A percentile compares a stretch with the other conserved stretches of the same genome.
Conservation (phyloP, 305 asterid genomes). For the Fraxinus nigra region DNA sequence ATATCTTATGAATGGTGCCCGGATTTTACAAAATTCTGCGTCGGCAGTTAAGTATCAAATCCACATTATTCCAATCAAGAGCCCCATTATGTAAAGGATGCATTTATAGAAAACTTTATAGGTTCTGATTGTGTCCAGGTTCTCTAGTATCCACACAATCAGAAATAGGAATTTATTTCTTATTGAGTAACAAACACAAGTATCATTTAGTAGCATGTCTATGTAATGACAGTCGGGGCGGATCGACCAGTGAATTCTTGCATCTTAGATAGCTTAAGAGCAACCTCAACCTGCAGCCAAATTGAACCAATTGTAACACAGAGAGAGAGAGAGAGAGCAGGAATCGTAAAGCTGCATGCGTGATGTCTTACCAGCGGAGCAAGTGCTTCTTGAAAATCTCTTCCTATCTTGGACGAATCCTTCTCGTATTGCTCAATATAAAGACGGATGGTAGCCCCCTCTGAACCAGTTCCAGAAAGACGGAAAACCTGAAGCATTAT, state of each 20-base stretch:
- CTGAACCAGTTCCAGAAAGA: conserved; percentile 98
- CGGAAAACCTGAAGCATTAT: conserved; percentile 72
- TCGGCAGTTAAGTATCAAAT: neutral
- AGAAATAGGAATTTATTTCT: neutral
- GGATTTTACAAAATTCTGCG: neutral
- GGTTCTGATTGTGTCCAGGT: neutral
- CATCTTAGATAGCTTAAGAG: conserved; percentile 89
- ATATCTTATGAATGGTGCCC: neutral
- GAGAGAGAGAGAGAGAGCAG: neutral
- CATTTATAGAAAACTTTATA: neutral
- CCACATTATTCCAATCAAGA: neutral
- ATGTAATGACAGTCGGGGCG: conserved; percentile 91
- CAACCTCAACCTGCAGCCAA: conserved; percentile 73
- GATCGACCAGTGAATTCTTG: conserved; percentile 87
- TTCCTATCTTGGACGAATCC: conserved; percentile 75
- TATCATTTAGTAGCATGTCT: conserved; percentile 19
- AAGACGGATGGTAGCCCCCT: conserved; percentile 95
- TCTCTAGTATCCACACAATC: neutral
- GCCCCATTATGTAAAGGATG: neutral
- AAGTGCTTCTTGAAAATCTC: conserved; percentile 85
- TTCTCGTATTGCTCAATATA: conserved; percentile 93
- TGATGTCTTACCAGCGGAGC: conserved; percentile 66
- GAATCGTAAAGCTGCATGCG: neutral
- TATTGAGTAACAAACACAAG: neutral
- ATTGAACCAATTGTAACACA: neutral